phyloP scores from a whole-genome alignment of 139 green algal genomes.

The Desmodesmus armatus region DNA sequence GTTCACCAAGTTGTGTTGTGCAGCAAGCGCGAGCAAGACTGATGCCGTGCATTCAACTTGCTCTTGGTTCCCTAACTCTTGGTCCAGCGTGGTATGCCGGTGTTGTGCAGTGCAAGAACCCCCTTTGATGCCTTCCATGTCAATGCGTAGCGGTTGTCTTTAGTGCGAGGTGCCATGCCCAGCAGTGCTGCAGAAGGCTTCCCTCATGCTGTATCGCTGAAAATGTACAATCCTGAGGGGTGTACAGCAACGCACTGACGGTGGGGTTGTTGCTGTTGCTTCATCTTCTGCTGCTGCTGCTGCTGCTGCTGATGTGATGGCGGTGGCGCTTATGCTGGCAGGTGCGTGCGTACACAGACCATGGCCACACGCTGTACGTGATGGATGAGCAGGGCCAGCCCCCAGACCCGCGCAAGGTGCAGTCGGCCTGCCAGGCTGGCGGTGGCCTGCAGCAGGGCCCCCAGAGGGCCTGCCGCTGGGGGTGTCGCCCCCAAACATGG shows the following conservation, averaged over 20 bases:
- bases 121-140: too few species aligned
- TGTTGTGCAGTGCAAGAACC: too few species aligned
- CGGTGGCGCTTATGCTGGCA: too few species aligned
- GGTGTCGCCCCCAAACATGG: constrained; percentile 10
- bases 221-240: background rate
- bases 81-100: background rate
- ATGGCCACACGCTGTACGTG: constrained; percentile 51
- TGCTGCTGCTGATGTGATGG: too few species aligned
- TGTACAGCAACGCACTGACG: background rate
- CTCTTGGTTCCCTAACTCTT: background rate
- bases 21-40: too few species aligned
- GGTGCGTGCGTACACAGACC: constrained; percentile 42
- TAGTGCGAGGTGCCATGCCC: background rate
- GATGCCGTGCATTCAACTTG: too few species aligned
- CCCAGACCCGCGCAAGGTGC: constrained; percentile 42
- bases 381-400: constrained; percentile 43
- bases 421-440: constrained; percentile 34
- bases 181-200: background rate
- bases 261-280: background rate
- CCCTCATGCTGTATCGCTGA: background rate
- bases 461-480: constrained; percentile 4
- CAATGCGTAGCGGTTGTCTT: too few species aligned
- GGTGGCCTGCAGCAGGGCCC: constrained; percentile 26
- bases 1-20: too few species aligned
- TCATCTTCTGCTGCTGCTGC: too few species aligned